A percentile compares a stretch with the other conserved stretches of the same genome.
phyloP scores from a whole-genome alignment of 2,329 filamentous ascomycete species.

The Penicillium expansum region DNA sequence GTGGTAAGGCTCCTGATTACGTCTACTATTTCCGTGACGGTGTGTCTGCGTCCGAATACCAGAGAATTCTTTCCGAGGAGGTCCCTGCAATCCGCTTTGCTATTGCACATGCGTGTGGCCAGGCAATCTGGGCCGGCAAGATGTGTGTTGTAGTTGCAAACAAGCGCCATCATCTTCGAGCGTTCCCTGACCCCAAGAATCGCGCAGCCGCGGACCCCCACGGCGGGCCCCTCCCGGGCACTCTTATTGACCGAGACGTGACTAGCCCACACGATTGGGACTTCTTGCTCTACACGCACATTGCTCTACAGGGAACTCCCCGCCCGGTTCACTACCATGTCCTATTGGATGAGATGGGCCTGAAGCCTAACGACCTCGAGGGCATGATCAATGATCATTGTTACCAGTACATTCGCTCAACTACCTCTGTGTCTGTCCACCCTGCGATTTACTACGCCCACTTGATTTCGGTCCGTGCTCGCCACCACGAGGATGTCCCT shows the following conservation, averaged over 20 bases:
- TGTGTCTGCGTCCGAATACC: conserved; percentile 82
- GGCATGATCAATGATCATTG: conserved; percentile 92
- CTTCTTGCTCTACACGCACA: conserved; percentile 70
- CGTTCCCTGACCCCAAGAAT: conserved; percentile 69
- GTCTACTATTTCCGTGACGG: conserved; percentile 94
- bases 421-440: conserved; percentile 76
- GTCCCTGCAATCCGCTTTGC: conserved; percentile 42
- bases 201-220: conserved; percentile 63
- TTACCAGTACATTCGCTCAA: conserved; percentile 89
- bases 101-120: conserved; percentile 9
- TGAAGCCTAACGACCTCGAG: conserved; percentile 68
- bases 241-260: conserved; percentile 82
- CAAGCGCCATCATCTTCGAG: conserved; percentile 91
- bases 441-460: conserved; percentile 97
- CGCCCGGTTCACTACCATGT: conserved; percentile 91
- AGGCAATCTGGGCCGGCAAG: conserved; percentile 51
- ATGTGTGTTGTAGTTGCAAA: conserved; percentile 85
- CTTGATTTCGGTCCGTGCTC: conserved; percentile 76
- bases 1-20: conserved; percentile 61
- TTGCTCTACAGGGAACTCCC: conserved; percentile 89
- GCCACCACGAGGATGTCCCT: conserved; percentile 64
- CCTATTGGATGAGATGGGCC: conserved; percentile 73
- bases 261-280: conserved; percentile 90
- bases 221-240: conserved; percentile 79
- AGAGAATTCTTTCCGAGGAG: conserved; percentile 75